Percentiles rank a stretch among this genome's conserved stretches.
Evolutionary conservation across 148 eudicot genomes (phyloP).

Genomic region (Rhododendron griersonianum): DNA sequence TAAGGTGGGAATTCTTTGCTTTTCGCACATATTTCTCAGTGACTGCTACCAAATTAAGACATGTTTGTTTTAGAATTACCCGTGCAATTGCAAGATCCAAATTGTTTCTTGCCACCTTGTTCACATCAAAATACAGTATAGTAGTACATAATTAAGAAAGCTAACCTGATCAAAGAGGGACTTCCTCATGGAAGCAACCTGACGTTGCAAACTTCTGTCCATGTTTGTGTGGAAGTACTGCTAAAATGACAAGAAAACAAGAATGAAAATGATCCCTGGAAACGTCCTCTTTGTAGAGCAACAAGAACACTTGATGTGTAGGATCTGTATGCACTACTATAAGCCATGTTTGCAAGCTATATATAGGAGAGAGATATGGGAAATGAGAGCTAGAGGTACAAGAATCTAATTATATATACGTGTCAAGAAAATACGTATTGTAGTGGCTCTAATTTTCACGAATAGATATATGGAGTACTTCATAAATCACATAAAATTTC

Average conservation of each 20-base stretch:
- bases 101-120: conserved; percentile 50
- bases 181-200: conserved; percentile 31
- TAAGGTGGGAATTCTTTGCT: neutral
- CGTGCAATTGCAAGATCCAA: no score
- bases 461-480: neutral
- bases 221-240: conserved; percentile 6
- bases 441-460: neutral
- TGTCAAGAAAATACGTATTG: neutral
- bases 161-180: conserved; percentile 47
- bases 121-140: conserved; percentile 30
- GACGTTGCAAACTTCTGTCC: conserved; percentile 26
- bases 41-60: neutral
- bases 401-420: neutral
- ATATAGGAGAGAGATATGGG: neutral
- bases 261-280: neutral
- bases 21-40: neutral
- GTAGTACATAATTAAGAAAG: no score
- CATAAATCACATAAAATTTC: neutral
- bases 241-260: neutral
- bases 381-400: neutral
- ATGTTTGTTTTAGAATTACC: no score
- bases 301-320: neutral
- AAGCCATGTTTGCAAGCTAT: neutral
- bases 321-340: neutral
- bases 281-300: neutral